Conservation (phyloP, 176 grass and related monocot genomes). For the Oryza meyeriana region DNA sequence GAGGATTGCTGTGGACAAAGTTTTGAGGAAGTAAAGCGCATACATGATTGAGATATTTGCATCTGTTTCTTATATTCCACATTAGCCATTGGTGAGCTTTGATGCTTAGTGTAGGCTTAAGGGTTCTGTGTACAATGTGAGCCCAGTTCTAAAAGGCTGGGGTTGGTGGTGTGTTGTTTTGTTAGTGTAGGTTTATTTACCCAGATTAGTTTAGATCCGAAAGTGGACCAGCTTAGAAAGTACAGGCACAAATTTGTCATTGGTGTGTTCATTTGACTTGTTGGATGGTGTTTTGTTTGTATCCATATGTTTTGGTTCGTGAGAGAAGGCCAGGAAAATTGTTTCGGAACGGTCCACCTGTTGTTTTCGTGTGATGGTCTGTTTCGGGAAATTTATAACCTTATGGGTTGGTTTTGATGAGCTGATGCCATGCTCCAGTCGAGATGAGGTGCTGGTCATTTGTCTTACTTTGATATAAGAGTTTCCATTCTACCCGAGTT, state of each 20-base stretch:
- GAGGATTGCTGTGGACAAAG: conserved; percentile 45
- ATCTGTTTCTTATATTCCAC: background rate
- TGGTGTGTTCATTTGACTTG: background rate
- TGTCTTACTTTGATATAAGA: too few relatives aligned
- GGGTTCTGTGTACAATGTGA: background rate
- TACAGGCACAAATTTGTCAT: background rate
- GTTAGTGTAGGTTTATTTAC: conserved; percentile 21
- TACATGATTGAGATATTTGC: background rate
- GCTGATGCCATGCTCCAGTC: background rate
- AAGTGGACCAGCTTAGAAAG: background rate
- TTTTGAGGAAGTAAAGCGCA: conserved; percentile 50
- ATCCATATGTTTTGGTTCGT: background rate
- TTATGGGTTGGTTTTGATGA: background rate
- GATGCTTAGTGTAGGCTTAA: background rate
- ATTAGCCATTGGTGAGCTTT: conserved; percentile 4
- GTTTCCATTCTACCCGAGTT: background rate
- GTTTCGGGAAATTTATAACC: background rate
- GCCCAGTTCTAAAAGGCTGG: background rate
- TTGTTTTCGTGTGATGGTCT: background rate
- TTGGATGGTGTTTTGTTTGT: background rate
- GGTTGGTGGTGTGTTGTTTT: conserved; percentile 7
- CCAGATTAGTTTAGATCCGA: background rate
- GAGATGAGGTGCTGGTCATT: background rate
- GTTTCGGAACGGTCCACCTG: background rate
- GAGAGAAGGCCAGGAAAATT: background rate